Conservation (phyloP, 2,329 filamentous ascomycete genomes). For the Exserohilum rostratum region DNA sequence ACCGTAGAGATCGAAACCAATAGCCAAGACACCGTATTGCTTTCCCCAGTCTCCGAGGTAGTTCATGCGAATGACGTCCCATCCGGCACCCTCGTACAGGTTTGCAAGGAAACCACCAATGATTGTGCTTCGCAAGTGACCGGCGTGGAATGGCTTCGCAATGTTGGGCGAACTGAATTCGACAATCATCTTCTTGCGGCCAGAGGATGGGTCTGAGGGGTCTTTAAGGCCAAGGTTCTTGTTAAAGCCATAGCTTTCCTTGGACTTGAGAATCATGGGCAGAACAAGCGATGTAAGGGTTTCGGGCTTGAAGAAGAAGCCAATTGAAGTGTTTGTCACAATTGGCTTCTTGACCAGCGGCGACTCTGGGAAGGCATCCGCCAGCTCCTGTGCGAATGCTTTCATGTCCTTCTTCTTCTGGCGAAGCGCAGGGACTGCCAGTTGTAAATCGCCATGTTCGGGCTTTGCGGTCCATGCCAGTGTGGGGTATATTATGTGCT, state of each 20-base stretch:
- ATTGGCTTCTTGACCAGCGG: conserved; percentile 74
- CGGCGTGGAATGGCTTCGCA: conserved; percentile 80
- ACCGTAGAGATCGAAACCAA: conserved; percentile 77
- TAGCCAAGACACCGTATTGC: conserved; percentile 72
- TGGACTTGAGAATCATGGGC: conserved; percentile 70
- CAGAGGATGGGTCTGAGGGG: conserved; percentile 63
- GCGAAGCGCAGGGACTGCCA: conserved; percentile 80
- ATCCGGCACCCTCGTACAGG: conserved; percentile 70
- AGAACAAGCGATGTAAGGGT: conserved; percentile 70
- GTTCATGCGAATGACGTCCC: conserved; percentile 74
- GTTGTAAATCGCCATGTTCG: conserved; percentile 81
- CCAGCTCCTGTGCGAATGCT: conserved; percentile 62
- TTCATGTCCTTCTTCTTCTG: conserved; percentile 69
- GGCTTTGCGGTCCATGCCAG: conserved; percentile 79
- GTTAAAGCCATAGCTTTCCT: conserved; percentile 68
- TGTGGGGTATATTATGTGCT: conserved; percentile 73
- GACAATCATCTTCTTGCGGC: conserved; percentile 72
- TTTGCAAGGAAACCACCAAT: conserved; percentile 76
- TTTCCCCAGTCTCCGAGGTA: conserved; percentile 83
- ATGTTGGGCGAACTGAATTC: conserved; percentile 89
- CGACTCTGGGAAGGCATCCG: conserved; percentile 71
- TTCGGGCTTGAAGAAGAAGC: conserved; percentile 79
- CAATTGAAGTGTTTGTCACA: conserved; percentile 71
- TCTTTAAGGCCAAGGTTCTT: conserved; percentile 65
- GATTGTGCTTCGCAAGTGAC: conserved; percentile 77